phyloP scores from a whole-genome alignment of 768 basidiomycete genomes.

The Russula sp. region DNA sequence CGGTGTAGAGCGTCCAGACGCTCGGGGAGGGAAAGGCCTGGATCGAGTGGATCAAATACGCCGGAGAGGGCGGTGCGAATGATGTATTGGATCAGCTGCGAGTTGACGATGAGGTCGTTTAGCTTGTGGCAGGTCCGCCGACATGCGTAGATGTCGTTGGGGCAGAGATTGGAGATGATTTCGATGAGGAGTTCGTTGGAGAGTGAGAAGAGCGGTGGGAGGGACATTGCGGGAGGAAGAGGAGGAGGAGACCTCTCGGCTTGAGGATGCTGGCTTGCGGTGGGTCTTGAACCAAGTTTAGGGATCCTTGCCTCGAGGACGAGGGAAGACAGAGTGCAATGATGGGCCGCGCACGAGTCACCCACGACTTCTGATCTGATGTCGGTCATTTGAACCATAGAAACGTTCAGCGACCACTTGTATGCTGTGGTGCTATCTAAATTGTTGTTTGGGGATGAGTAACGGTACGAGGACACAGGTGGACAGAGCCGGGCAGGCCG shows the following conservation, averaged over 20 bases:
- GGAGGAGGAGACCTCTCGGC: no score
- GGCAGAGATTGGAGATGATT: background rate
- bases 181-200: constrained; percentile 11
- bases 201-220: constrained; percentile 3
- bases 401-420: no score
- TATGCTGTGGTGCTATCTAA: no score
- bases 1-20: background rate
- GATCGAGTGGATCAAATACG: constrained; percentile 11
- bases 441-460: no score
- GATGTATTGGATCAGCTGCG: constrained; percentile 1
- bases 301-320: background rate
- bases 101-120: background rate
- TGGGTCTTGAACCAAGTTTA: background rate
- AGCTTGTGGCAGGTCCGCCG: background rate
- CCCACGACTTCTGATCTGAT: background rate
- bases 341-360: background rate
- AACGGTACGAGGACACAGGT: no score
- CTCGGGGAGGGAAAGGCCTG: background rate
- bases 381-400: background rate
- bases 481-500: no score
- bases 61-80: constrained; percentile 9
- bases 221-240: background rate
- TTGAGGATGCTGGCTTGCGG: background rate
- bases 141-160: background rate
- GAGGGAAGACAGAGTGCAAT: background rate